Evolutionary conservation across 305 asterid genomes (phyloP), one percentile per base, ranked within the genome.

Genomic region (Fraxinus greggii): DNA sequence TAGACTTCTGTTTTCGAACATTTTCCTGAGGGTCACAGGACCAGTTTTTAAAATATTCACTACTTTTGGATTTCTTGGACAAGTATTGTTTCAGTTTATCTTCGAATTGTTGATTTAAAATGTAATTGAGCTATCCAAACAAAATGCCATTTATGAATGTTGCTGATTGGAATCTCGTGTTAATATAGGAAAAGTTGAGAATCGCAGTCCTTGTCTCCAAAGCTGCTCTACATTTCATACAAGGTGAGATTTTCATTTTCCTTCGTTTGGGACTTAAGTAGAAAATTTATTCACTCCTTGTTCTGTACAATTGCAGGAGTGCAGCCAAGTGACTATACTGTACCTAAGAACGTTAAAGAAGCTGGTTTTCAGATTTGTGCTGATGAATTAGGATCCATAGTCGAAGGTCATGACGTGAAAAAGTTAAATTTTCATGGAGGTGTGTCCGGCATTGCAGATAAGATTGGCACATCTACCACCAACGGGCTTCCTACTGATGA

Each of bases 141-240:
- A 48, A 7, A 72, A 80, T 45, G 78, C 12, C 73, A 21, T 56
- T 54, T 56, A 56, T 6, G 10, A 69, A 73, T 83, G 82, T 79
- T 13, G 36, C 70, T 88, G 76, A 78, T 72, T 7, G 23, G 33
- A 45, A 29, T 61, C 28, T 29, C 19, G 61, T 59, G 21, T 5
- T 72, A 48, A 79, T 85, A 45, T 73, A 95, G 99, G 99, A 95
- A 88, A 95, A 95, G 78, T 79, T 95, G 88, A 89, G 99, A 85
- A 85, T 95, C 75, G 99, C 99, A 48, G 93, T 95, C 72, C 89
- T 95, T 36, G 99, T 95, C 67, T 95, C 99, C 4, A 93, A 92
- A 86, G 99, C 99, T 4, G 99, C 99, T 72, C 88, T 92, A 77
- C 97, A 93, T 84, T 95, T 95, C 84, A 89, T 93, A 85, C 93